phyloP scores from a whole-genome alignment of 1,284 basidiomycete genomes.

The Pseudozyma sp. region DNA sequence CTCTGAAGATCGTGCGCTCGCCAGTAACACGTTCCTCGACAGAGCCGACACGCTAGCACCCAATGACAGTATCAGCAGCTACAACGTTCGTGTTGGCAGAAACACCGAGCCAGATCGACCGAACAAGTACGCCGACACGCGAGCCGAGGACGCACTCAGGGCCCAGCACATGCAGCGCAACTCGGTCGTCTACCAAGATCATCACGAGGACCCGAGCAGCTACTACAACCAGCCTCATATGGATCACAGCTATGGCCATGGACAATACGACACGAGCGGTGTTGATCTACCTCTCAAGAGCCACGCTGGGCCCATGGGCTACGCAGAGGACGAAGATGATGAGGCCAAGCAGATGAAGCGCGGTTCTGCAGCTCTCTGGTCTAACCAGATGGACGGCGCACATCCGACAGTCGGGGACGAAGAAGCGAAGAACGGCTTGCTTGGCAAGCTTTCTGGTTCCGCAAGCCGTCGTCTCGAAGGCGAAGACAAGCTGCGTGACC shows the following conservation, averaged over 20 bases:
- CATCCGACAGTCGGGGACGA: conserved; percentile 21
- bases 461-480: conserved; percentile 12
- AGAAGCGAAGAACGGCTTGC: conserved; percentile 37
- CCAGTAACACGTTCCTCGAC: conserved; percentile 20
- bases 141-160: background rate
- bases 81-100: conserved; percentile 45
- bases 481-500: conserved; percentile 55
- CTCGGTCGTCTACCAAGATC: conserved; percentile 10
- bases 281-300: conserved; percentile 49
- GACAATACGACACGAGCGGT: conserved; percentile 37
- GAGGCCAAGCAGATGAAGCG: conserved; percentile 55
- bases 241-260: conserved; percentile 17
- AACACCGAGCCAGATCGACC: conserved; percentile 25
- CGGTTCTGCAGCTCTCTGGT: conserved; percentile 33
- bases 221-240: conserved; percentile 18
- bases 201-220: conserved; percentile 19
- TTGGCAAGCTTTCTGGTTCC: conserved; percentile 32
- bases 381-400: conserved; percentile 30
- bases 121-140: conserved; percentile 7
- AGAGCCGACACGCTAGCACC: conserved; percentile 51
- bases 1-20: conserved; percentile 22
- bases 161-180: conserved; percentile 11
- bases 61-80: conserved; percentile 53
- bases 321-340: conserved; percentile 64
- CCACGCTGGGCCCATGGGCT: conserved; percentile 58